Percentiles rank a stretch among this genome's conserved stretches.
phyloP scores from a whole-genome alignment of 495 filamentous ascomycete genomes.

The Neurospora sp. region DNA sequence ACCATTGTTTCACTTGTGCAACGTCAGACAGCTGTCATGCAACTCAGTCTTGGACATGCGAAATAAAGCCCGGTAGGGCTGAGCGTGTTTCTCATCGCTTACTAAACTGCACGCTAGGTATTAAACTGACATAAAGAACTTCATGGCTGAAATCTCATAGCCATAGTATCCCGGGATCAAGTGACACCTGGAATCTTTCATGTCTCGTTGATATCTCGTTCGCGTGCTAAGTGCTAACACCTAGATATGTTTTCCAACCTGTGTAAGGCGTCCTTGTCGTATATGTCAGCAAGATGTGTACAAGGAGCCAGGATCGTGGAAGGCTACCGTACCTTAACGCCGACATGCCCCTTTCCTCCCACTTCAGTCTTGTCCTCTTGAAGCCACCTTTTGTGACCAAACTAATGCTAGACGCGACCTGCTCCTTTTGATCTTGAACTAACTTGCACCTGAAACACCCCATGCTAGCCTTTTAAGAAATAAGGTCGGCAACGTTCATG shows the following conservation, averaged over 20 bases:
- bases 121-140: not conserved
- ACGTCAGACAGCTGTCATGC: not conserved
- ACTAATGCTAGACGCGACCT: not conserved
- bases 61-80: not conserved
- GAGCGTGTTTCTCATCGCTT: not conserved
- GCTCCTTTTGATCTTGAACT: not conserved
- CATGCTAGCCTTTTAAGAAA: conserved; percentile 25
- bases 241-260: not conserved
- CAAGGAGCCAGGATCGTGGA: not conserved
- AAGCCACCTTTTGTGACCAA: not conserved
- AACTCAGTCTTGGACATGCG: not conserved
- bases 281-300: not conserved
- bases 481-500: conserved; percentile 71
- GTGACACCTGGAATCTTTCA: not conserved
- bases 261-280: not conserved
- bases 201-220: not conserved
- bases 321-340: not conserved
- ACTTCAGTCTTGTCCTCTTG: not conserved
- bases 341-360: not conserved
- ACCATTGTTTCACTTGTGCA: not conserved
- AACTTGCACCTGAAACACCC: not conserved
- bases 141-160: not conserved
- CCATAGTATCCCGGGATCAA: not conserved
- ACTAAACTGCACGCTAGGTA: not conserved
- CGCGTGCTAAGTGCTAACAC: not conserved